A percentile compares a stretch with the other conserved stretches of the same genome.
Conservation (phyloP, 768 basidiomycete species). For the Pleurotus salmoneostramineus region DNA sequence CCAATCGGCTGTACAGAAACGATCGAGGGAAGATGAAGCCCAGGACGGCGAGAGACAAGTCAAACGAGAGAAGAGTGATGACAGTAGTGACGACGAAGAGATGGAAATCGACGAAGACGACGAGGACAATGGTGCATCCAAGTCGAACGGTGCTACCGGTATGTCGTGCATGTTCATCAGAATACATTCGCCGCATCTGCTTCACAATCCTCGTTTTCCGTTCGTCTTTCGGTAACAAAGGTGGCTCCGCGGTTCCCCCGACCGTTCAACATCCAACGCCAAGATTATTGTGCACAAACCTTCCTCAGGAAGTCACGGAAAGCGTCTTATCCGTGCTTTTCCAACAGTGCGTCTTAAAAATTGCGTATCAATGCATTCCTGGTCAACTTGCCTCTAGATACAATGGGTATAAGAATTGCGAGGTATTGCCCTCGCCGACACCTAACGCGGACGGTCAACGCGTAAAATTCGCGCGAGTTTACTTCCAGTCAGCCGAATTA, state of each 20-base stretch:
- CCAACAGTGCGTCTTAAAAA: constrained; percentile 66
- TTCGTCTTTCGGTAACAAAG: constrained; percentile 15
- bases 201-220: constrained; percentile 24
- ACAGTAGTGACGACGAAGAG: constrained; percentile 72
- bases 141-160: constrained; percentile 36
- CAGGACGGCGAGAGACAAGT: constrained; percentile 48
- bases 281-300: constrained; percentile 74
- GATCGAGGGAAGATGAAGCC: constrained; percentile 62
- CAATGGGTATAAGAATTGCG: constrained; percentile 73
- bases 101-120: constrained; percentile 96
- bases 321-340: constrained; percentile 85
- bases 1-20: constrained; percentile 46
- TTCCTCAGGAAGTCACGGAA: constrained; percentile 88
- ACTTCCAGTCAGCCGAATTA: constrained; percentile 72
- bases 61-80: constrained; percentile 70
- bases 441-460: constrained; percentile 60
- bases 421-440: constrained; percentile 66
- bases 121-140: constrained; percentile 39
- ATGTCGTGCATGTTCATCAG: constrained; percentile 29
- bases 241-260: constrained; percentile 38
- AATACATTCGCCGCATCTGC: constrained; percentile 17
- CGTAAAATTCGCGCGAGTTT: constrained; percentile 77
- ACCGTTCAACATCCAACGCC: constrained; percentile 52
- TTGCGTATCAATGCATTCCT: not conserved
- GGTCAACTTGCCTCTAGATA: constrained; percentile 47